phyloP scores from a whole-genome alignment of 768 basidiomycete species.

The Lyophyllum shimeji region DNA sequence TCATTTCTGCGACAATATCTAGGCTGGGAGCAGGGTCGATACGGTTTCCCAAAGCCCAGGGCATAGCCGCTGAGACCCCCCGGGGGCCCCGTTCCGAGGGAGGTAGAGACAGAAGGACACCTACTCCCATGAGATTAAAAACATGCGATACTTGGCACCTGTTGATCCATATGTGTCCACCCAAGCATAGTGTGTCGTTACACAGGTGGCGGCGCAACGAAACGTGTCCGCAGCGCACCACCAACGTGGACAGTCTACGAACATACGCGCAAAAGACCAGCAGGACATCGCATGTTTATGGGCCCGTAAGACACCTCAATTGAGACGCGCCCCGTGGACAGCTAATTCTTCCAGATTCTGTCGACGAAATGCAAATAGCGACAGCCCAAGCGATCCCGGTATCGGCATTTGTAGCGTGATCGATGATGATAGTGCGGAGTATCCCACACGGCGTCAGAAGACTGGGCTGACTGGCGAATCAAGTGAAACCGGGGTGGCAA shows the following conservation, averaged over 20 bases:
- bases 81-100: background rate
- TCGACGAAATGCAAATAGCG: background rate
- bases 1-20: background rate
- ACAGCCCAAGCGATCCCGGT: background rate
- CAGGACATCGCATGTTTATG: constrained; percentile 4
- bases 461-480: constrained; percentile 14
- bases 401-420: constrained; percentile 1
- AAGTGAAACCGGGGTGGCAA: background rate
- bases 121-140: background rate
- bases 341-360: background rate
- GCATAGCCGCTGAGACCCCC: background rate
- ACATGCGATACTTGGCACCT: background rate
- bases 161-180: background rate
- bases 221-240: background rate
- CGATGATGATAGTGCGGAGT: constrained; percentile 2
- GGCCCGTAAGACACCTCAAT: background rate
- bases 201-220: background rate
- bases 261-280: background rate
- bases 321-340: background rate
- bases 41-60: background rate
- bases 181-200: background rate
- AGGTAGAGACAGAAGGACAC: background rate
- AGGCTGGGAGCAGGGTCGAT: background rate
- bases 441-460: background rate
- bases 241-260: background rate